phyloP scores from a whole-genome alignment of 2,329 filamentous ascomycete species.

The Westerdykella aurantiaca region DNA sequence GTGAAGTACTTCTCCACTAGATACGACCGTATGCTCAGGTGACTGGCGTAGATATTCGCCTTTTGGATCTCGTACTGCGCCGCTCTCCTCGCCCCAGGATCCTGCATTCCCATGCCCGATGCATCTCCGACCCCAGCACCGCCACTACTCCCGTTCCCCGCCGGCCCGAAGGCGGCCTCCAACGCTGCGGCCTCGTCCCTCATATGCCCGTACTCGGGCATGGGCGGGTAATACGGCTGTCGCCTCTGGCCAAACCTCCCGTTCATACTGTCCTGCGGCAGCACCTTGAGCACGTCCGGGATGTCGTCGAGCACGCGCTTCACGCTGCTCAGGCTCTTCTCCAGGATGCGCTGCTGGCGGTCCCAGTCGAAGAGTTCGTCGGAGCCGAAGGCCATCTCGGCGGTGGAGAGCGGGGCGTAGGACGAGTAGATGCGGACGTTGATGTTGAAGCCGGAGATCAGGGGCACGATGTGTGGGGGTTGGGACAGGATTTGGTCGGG shows the following conservation, averaged over 20 bases:
- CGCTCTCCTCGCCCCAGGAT: slow-evolving; percentile 33
- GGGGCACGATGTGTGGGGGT: slow-evolving; percentile 60
- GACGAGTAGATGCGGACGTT: slow-evolving; percentile 73
- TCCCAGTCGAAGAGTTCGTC: slow-evolving; percentile 69
- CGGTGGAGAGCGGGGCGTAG: slow-evolving; percentile 71
- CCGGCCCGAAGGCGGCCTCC: slow-evolving; percentile 16
- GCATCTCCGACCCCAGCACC: no score
- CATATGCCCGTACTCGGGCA: slow-evolving; percentile 30
- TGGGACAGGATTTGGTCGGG: slow-evolving; percentile 65
- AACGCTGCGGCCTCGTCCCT: slow-evolving; percentile 17
- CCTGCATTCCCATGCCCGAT: no score
- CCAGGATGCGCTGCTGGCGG: slow-evolving; percentile 67
- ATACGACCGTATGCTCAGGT: slow-evolving; percentile 74
- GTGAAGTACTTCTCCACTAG: slow-evolving; percentile 82
- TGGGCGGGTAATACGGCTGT: slow-evolving; percentile 33
- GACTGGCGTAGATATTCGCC: slow-evolving; percentile 79
- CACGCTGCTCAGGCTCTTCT: slow-evolving; percentile 63
- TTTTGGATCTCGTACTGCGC: slow-evolving; percentile 87
- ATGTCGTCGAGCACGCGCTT: slow-evolving; percentile 63
- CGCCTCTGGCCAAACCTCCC: slow-evolving; percentile 19
- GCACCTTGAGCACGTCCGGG: slow-evolving; percentile 62
- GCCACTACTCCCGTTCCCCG: slow-evolving; percentile 5
- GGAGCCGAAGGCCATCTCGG: slow-evolving; percentile 77
- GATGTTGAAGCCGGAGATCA: slow-evolving; percentile 74
- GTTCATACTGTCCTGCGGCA: slow-evolving; percentile 36